phyloP scores from a whole-genome alignment of 2,329 filamentous ascomycete genomes.

The Cephalotrichum gorgonifer region DNA sequence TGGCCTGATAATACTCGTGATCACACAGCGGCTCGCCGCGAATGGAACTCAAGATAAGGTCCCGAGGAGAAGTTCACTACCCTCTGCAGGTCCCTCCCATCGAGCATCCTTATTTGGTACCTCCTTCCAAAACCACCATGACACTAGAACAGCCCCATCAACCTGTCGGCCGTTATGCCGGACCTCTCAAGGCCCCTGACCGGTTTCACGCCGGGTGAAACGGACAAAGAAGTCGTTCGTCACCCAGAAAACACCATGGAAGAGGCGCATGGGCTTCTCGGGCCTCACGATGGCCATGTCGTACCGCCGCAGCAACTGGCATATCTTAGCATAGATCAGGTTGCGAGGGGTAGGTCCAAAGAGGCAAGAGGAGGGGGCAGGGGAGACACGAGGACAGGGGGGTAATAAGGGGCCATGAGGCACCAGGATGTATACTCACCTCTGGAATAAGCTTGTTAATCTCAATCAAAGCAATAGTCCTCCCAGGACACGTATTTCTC shows the following conservation, averaged over 20 bases:
- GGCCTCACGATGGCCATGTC: neutral
- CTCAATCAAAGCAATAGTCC: conserved; percentile 26
- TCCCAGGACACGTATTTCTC: conserved; percentile 25
- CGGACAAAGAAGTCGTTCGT: neutral
- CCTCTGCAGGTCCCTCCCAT: too few relatives aligned
- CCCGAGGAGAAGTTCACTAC: too few relatives aligned
- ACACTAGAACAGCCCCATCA: too few relatives aligned
- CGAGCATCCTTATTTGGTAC: too few relatives aligned
- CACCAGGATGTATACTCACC: conserved; percentile 12
- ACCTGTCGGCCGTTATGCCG: too few relatives aligned
- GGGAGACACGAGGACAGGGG: neutral
- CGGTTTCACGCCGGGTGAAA: neutral
- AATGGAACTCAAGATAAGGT: too few relatives aligned
- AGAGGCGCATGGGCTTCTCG: neutral
- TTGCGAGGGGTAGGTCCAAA: too few relatives aligned
- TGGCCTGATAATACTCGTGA: too few relatives aligned
- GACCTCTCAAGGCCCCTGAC: too few relatives aligned
- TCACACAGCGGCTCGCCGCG: too few relatives aligned
- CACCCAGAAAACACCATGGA: neutral
- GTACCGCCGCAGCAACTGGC: neutral
- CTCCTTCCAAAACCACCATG: too few relatives aligned
- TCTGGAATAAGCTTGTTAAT: conserved; percentile 29
- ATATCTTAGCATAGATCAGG: neutral
- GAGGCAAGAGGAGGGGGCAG: neutral
- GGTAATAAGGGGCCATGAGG: neutral